These are phyloP conservation scores for Halteria grandinella DNA, from an alignment of 73 alveolate species.

Conservation along the genomic window DNA sequence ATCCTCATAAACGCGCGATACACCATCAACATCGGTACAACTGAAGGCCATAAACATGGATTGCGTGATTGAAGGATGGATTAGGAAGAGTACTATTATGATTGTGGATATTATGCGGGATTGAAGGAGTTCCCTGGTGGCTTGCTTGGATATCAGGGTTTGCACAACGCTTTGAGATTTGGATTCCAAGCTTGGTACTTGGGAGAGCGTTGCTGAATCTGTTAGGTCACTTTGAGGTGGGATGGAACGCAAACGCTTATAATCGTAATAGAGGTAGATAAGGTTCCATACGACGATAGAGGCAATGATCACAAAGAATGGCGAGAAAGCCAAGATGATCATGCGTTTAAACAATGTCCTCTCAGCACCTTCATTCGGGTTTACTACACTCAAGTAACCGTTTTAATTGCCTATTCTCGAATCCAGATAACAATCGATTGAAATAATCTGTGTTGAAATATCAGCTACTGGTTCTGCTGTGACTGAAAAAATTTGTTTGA, in stretches of 20 bases:
- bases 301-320: too few species aligned
- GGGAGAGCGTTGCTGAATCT: too few species aligned
- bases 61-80: conserved; percentile 44
- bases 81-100: conserved; percentile 1
- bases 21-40: conserved; percentile 33
- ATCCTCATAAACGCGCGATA: conserved; percentile 6
- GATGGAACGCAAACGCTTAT: too few species aligned
- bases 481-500: conserved; percentile 1
- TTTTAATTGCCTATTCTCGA: not conserved
- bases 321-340: not conserved
- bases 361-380: too few species aligned
- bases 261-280: too few species aligned
- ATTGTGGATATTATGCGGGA: conserved; percentile 9
- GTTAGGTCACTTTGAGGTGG: too few species aligned
- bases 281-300: too few species aligned
- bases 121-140: too few species aligned
- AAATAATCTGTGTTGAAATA: conserved; percentile 8
- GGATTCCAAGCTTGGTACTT: too few species aligned
- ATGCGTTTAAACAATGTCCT: not conserved
- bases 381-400: not conserved
- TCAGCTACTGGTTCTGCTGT: conserved; percentile 22
- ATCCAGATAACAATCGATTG: conserved; percentile 50
- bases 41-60: conserved; percentile 29
- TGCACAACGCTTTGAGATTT: too few species aligned
- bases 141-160: too few species aligned